Evolutionary conservation across 2,329 filamentous ascomycete genomes (phyloP), one percentile per base, ranked within the genome.

Genomic region (Dactylella cylindrospora): DNA sequence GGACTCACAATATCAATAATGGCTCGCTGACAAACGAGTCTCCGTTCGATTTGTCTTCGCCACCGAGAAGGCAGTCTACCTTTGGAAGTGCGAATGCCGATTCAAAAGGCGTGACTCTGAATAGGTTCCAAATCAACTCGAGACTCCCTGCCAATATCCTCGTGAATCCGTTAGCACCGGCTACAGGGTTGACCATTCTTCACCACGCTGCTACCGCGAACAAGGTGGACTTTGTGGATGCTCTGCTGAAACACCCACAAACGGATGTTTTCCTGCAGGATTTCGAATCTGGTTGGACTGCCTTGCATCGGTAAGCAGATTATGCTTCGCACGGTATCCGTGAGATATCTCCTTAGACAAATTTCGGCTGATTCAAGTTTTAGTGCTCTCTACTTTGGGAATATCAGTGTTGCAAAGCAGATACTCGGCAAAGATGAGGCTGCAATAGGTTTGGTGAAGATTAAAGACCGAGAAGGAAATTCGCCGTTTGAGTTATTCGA

Each of bases 261-360:
- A 81, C 90, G 67, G 93, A 98, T 73, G 76, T 97, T 6, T 93
- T 95, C 69, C 77, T 80, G 2, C 90, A 95, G 71, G 93, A 98
- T 72, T 77, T 78, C 5, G 93, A 98, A 73, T 97, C 86, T 73
- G 91, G 90, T 36, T 98, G 93, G 93, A 98, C 95, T 62, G 85
- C 90, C 29, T 78, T 98, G 31, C 93, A 98, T 71, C 82, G 93
- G 68, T 64, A 51, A 28, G 51, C 20, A 8, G 13, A 31, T 9
- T 6, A 15, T 22, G 17, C 13, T 13, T 13, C 23, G 88, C 90
- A 5, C 78, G 97, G 33, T 97, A 96, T 71, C 83, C 84, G 68
- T 91, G 91, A 39, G 96, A 96, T 70, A 83, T 93, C 44, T 84
- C 87, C 5, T 85, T 95, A 29, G 19, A 20, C 6, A 46, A 23